Conservation (phyloP, 2,329 filamentous ascomycete species). For the Fusarium illudens region DNA sequence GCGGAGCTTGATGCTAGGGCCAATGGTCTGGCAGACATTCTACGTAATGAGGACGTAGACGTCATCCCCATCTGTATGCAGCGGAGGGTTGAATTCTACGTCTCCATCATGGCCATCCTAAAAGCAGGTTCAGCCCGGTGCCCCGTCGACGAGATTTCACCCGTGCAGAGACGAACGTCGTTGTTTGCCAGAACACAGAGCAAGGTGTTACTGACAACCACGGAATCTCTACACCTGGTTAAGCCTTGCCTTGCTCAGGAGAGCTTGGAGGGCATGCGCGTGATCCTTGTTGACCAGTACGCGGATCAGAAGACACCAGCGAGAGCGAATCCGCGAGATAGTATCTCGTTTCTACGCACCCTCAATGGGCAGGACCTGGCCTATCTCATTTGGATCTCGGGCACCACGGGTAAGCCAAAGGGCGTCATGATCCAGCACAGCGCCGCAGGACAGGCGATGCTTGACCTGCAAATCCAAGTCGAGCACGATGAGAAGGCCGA, state of each 20-base stretch:
- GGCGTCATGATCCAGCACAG: conserved; percentile 27
- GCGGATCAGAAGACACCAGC: neutral
- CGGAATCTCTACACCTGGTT: neutral
- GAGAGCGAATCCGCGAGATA: neutral
- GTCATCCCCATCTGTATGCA: conserved; percentile 21
- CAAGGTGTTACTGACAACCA: conserved; percentile 8
- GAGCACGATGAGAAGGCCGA: conserved; percentile 11
- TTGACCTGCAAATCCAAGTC: conserved; percentile 16
- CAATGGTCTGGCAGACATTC: conserved; percentile 10
- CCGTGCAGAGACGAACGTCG: conserved; percentile 18
- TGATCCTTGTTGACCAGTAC: conserved; percentile 21
- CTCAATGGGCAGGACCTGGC: conserved; percentile 4
- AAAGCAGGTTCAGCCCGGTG: conserved; percentile 26
- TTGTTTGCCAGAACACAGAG: conserved; percentile 23
- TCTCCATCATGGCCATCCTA: conserved; percentile 17
- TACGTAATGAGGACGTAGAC: conserved; percentile 11
- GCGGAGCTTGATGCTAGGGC: conserved; percentile 18
- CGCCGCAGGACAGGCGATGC: conserved; percentile 17
- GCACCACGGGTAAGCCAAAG: conserved; percentile 20
- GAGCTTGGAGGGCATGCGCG: neutral
- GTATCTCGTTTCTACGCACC: neutral
- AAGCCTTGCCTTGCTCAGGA: conserved; percentile 12
- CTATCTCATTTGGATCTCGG: conserved; percentile 21
- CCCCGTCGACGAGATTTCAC: conserved; percentile 18
- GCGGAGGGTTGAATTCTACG: conserved; percentile 14